Evolutionary conservation across 2,329 filamentous ascomycete species (phyloP), one percentile per base, ranked within the genome.

Genomic region (Magnaporthiopsis rhizophila): DNA sequence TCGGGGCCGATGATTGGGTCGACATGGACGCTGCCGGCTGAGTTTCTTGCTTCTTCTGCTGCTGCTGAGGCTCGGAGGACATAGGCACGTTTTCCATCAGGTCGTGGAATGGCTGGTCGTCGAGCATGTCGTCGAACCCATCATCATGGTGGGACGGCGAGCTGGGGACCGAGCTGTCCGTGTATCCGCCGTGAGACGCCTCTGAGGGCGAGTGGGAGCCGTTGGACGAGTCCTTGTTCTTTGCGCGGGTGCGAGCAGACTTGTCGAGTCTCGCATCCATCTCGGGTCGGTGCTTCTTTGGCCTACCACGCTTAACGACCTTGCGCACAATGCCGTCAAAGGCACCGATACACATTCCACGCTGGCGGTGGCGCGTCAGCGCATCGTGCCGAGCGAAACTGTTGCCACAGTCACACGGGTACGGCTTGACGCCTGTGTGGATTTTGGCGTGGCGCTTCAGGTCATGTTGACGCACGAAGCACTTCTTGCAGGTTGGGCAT

Each of bases 381-480:
- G 95, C 95, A 74, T 99, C 95, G 72, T 98, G 94, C 65, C 95
- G 87, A 45, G 94, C 94, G 74, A 99, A 99, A 69, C 89, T 92
- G 76, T 96, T 96, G 65, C 94, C 92, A 74, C 95, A 99, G 67
- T 92, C 88, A 77, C 95, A 99, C 59, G 91, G 90, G 74, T 97
- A 97, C 5, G 94, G 92, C 80, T 97, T 97, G 77, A 96, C 89
- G 62, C 93, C 93, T 1, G 91, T 96, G 78, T 99, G 95, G 65
- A 98, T 99, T 79, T 98, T 97, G 69, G 93, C 90, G 74, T 99
- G 95, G 66, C 95, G 88, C 81, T 98, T 99, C 66, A 98, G 86
- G 75, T 99, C 95, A 74, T 99, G 95, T 71, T 97, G 93, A 53
- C 95, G 89, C 58, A 98, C 95, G 74, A 99, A 99, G 78, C 92